Conservation (phyloP, 2,329 filamentous ascomycete genomes). For the Stachybotrys chartarum region DNA sequence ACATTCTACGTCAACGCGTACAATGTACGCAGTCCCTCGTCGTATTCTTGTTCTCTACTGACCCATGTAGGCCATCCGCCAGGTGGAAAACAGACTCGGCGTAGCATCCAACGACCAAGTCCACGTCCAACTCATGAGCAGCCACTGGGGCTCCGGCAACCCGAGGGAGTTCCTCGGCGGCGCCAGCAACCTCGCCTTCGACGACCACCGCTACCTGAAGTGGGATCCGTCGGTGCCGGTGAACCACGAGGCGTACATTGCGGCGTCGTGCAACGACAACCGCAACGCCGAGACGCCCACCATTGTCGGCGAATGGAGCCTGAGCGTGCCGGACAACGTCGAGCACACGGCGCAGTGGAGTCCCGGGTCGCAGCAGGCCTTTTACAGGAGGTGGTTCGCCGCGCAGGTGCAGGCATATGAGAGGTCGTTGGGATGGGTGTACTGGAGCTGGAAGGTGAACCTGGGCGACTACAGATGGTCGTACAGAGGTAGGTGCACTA, state of each 20-base stretch:
- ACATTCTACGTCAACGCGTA: slow-evolving; percentile 13
- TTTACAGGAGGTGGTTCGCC: slow-evolving; percentile 17
- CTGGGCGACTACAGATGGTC: slow-evolving; percentile 17
- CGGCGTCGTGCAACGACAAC: slow-evolving; percentile 40
- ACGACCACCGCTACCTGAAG: slow-evolving; percentile 55
- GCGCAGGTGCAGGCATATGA: slow-evolving; percentile 16
- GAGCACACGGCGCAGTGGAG: slow-evolving; percentile 29
- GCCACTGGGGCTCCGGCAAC: slow-evolving; percentile 49
- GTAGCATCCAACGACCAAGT: slow-evolving; percentile 34
- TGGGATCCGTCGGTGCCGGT: slow-evolving; percentile 30
- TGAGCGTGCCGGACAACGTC: slow-evolving; percentile 41
- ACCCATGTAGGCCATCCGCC: slow-evolving; percentile 31
- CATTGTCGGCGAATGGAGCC: slow-evolving; percentile 52
- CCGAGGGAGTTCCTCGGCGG: slow-evolving; percentile 36
- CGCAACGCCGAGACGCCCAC: slow-evolving; percentile 31
- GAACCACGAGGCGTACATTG: slow-evolving; percentile 35
- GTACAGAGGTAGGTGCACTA: slow-evolving; percentile 10
- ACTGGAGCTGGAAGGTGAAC: slow-evolving; percentile 16
- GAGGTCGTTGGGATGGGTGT: slow-evolving; percentile 14
- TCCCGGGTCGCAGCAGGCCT: slow-evolving; percentile 11
- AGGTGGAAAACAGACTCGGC: slow-evolving; percentile 34
- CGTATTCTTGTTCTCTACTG: background rate
- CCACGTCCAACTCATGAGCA: slow-evolving; percentile 44
- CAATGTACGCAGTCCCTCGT: slow-evolving; percentile 3
- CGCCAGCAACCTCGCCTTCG: slow-evolving; percentile 40